These are phyloP conservation scores for Globisporangium rhizosaccharum DNA, from an alignment of 352 stramenopile genomes.

Conservation along the genomic window DNA sequence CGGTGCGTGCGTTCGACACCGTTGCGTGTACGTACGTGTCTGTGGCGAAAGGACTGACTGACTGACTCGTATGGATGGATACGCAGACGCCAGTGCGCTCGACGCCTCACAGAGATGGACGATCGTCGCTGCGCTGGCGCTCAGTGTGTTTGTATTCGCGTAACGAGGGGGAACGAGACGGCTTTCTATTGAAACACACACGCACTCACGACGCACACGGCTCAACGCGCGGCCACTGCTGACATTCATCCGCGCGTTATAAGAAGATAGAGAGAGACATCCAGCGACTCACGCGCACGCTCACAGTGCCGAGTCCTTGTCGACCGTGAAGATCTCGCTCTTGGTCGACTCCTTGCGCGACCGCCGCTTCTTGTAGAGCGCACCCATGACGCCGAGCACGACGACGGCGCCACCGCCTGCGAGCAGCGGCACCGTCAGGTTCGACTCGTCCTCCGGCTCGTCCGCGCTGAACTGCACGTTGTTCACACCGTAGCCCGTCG, in stretches of 20 bases:
- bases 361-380: slow-evolving; percentile 65
- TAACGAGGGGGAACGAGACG: neutral
- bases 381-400: slow-evolving; percentile 39
- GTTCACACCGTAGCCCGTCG: slow-evolving; percentile 25
- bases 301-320: slow-evolving; percentile 78
- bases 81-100: neutral
- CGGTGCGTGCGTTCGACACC: slow-evolving; percentile 12
- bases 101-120: neutral
- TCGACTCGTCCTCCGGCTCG: slow-evolving; percentile 14
- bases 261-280: slow-evolving; percentile 5
- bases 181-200: slow-evolving; percentile 1
- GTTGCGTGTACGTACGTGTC: neutral
- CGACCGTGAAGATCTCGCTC: slow-evolving; percentile 68
- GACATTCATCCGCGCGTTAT: slow-evolving; percentile 21
- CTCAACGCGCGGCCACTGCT: slow-evolving; percentile 22
- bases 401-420: slow-evolving; percentile 32
- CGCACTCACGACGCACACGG: slow-evolving; percentile 1
- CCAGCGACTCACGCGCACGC: slow-evolving; percentile 9
- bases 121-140: neutral
- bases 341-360: slow-evolving; percentile 43
- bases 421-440: slow-evolving; percentile 17
- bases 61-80: neutral
- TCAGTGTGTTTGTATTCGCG: neutral
- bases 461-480: slow-evolving; percentile 32
- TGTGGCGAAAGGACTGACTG: neutral